phyloP scores from a whole-genome alignment of 2,329 filamentous ascomycete species.

The Trichoderma arundinaceum region DNA sequence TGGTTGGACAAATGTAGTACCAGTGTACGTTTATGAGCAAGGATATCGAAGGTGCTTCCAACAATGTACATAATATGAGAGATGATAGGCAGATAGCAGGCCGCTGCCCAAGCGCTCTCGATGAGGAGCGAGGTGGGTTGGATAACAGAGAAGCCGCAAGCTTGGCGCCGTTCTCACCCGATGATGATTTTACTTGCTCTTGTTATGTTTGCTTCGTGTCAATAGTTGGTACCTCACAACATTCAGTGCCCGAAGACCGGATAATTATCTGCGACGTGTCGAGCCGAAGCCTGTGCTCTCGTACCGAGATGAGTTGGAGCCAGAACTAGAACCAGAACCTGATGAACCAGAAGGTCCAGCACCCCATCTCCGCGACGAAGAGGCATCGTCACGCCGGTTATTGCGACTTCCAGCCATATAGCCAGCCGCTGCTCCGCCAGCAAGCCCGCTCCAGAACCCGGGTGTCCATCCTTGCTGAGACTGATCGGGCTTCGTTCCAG shows the following conservation, averaged over 20 bases:
- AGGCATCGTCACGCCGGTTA: slow-evolving; percentile 39
- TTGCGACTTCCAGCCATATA: slow-evolving; percentile 58
- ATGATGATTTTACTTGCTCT: background rate
- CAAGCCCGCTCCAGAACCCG: slow-evolving; percentile 76
- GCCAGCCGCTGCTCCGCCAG: slow-evolving; percentile 69
- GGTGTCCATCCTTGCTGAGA: slow-evolving; percentile 61
- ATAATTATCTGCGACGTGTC: slow-evolving; percentile 61
- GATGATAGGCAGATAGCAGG: slow-evolving; percentile 15
- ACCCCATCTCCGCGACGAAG: slow-evolving; percentile 41
- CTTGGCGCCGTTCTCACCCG: slow-evolving; percentile 24
- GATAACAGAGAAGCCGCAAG: slow-evolving; percentile 31
- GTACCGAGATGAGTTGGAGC: slow-evolving; percentile 55
- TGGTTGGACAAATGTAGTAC: slow-evolving; percentile 37
- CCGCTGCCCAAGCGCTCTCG: slow-evolving; percentile 5
- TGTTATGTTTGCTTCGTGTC: background rate
- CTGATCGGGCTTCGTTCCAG: slow-evolving; percentile 45
- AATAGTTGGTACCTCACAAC: background rate
- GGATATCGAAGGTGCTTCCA: slow-evolving; percentile 31
- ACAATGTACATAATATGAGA: slow-evolving; percentile 36
- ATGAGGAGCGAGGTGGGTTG: slow-evolving; percentile 33
- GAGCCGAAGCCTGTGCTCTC: slow-evolving; percentile 77
- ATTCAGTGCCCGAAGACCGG: background rate
- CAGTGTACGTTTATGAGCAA: slow-evolving; percentile 35
- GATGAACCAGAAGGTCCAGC: slow-evolving; percentile 33
- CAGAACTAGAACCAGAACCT: slow-evolving; percentile 41